phyloP scores from a whole-genome alignment of 345 rosid genomes.

The Brassica carinata region DNA sequence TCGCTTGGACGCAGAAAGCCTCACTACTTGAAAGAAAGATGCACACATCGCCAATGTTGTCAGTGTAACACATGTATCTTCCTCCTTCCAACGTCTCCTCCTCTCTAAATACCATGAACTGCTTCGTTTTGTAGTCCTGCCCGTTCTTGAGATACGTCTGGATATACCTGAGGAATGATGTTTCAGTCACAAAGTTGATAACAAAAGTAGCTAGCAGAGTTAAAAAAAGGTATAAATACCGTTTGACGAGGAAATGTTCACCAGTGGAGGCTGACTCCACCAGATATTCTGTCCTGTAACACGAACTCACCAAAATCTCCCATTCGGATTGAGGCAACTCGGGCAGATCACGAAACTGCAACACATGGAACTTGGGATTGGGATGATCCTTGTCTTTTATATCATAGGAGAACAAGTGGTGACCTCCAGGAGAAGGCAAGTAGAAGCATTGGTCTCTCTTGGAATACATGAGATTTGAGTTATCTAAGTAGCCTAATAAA shows the following conservation, averaged over 20 bases:
- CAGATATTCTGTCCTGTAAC: not conserved
- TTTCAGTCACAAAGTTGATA: not conserved
- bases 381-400: not conserved
- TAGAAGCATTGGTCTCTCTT: not conserved
- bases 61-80: conserved; percentile 1
- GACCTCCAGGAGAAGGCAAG: not conserved
- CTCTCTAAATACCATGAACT: not conserved
- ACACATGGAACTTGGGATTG: not conserved
- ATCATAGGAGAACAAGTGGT: not conserved
- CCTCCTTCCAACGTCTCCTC: conserved; percentile 1
- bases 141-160: not conserved
- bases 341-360: not conserved
- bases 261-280: not conserved
- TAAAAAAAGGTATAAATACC: not conserved
- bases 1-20: not conserved
- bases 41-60: not conserved
- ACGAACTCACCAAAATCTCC: not conserved
- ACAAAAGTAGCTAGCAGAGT: not conserved
- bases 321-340: not conserved
- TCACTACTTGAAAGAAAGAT: not conserved
- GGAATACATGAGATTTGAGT: not conserved
- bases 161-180: not conserved
- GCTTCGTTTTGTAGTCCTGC: not conserved
- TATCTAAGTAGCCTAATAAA: not conserved
- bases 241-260: not conserved